phyloP scores from a whole-genome alignment of 768 basidiomycete species.

The Strobilomyces confusus region DNA sequence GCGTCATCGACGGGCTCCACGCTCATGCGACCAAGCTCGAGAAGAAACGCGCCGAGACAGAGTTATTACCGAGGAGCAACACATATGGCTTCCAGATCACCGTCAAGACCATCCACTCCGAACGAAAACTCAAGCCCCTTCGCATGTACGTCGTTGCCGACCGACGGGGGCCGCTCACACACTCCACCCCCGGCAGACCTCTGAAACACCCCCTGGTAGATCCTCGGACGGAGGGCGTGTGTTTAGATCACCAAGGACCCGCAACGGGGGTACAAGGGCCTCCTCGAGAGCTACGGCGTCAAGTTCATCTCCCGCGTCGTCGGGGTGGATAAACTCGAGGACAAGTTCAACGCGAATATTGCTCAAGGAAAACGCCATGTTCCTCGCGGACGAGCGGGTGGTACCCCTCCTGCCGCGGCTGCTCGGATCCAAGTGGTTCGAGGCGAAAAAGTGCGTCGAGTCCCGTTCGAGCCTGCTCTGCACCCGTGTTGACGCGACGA shows the following conservation, averaged over 20 bases:
- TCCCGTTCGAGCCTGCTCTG: neutral
- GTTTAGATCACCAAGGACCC: slow-evolving; percentile 95
- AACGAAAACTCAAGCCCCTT: slow-evolving; percentile 72
- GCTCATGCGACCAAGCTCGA: slow-evolving; percentile 63
- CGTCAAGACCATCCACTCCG: slow-evolving; percentile 76
- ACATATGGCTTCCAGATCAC: slow-evolving; percentile 87
- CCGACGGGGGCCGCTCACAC: neutral
- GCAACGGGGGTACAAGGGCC: slow-evolving; percentile 93
- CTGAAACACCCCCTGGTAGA: slow-evolving; percentile 80
- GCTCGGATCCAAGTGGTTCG: slow-evolving; percentile 87
- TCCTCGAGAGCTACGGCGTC: slow-evolving; percentile 71
- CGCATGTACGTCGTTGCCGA: slow-evolving; percentile 61
- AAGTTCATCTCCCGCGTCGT: slow-evolving; percentile 91
- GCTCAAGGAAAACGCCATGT: slow-evolving; percentile 85
- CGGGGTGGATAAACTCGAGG: slow-evolving; percentile 86
- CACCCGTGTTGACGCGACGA: neutral
- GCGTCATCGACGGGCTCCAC: slow-evolving; percentile 79
- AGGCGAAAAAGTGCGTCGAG: slow-evolving; percentile 83
- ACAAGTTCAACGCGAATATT: slow-evolving; percentile 86
- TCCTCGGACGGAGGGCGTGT: slow-evolving; percentile 75
- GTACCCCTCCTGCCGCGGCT: slow-evolving; percentile 83
- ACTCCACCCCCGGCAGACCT: slow-evolving; percentile 38
- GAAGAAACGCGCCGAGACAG: slow-evolving; percentile 61
- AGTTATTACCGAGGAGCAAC: slow-evolving; percentile 81
- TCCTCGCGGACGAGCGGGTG: slow-evolving; percentile 90